Conservation (phyloP, 495 filamentous ascomycete species). For the Penicillium desertorum region DNA sequence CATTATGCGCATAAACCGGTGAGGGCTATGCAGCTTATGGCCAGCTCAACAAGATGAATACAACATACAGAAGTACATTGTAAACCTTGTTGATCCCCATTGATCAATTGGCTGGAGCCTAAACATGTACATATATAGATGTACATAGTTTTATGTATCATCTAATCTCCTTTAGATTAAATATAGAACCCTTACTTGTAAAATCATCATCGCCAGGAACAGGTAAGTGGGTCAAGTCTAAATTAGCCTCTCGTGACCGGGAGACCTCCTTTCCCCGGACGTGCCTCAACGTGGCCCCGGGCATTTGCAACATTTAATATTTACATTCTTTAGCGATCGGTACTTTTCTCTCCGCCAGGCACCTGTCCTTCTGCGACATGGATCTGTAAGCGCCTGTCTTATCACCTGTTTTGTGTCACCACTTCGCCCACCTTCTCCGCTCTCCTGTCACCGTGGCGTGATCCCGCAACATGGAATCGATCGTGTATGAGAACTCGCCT, state of each 20-base stretch:
- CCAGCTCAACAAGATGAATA: not conserved
- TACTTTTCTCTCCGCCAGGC: constrained; percentile 1
- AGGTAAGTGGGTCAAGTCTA: constrained; percentile 27
- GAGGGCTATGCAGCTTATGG: constrained; percentile 2
- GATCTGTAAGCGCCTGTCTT: constrained; percentile 19
- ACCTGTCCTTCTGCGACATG: constrained; percentile 21
- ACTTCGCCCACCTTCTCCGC: constrained; percentile 18
- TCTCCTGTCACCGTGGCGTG: constrained; percentile 18
- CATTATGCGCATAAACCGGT: not conserved
- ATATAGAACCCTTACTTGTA: constrained; percentile 2
- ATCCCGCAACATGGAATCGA: constrained; percentile 75
- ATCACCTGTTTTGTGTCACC: constrained; percentile 11
- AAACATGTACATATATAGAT: not conserved
- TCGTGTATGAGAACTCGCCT: constrained; percentile 87
- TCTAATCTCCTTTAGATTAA: not conserved
- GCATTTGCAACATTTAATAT: constrained; percentile 5
- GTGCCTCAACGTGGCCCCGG: constrained; percentile 26
- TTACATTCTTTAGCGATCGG: constrained; percentile 4
- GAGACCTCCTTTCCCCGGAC: constrained; percentile 34
- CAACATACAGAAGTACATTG: not conserved
- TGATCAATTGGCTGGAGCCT: not conserved
- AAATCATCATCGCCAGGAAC: constrained; percentile 24
- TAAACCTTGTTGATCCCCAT: not conserved
- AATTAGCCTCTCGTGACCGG: constrained; percentile 32
- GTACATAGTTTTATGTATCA: not conserved